Percentiles rank a stretch among this genome's conserved stretches.
Evolutionary conservation across 2,329 filamentous ascomycete species (phyloP).

Genomic region (Diplodia scrobiculata): DNA sequence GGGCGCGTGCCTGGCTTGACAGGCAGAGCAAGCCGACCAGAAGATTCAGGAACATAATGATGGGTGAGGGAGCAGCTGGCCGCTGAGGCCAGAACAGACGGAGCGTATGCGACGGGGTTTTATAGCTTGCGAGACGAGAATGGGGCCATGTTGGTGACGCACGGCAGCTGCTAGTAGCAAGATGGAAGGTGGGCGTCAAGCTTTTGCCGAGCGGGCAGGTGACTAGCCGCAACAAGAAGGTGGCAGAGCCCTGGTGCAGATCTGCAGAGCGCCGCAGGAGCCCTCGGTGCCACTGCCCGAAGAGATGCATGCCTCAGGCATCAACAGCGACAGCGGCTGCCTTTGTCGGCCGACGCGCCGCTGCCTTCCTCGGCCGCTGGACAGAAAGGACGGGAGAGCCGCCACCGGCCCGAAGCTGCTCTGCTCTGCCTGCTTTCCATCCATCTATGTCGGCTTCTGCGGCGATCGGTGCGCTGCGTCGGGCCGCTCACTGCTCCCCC

Average conservation of each 20-base stretch:
- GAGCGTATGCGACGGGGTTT: neutral
- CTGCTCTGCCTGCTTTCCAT: neutral
- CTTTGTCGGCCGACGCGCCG: no score
- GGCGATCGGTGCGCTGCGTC: neutral
- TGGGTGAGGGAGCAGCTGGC: neutral
- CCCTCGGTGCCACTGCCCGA: neutral
- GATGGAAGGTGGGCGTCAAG: constrained; percentile 14
- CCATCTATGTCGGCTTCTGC: neutral
- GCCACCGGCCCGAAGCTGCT: neutral
- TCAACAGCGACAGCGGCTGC: no score
- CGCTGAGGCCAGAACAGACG: neutral
- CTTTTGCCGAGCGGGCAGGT: constrained; percentile 18
- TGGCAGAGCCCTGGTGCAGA: neutral
- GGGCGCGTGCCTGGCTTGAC: neutral
- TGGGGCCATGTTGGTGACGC: neutral
- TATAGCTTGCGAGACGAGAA: neutral
- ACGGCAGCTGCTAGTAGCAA: constrained; percentile 1
- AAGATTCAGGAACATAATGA: neutral
- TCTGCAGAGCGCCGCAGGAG: neutral
- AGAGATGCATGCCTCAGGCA: no score
- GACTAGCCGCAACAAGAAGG: constrained; percentile 16
- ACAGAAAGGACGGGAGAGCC: neutral
- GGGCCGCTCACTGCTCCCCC: neutral
- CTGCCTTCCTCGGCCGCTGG: no score
- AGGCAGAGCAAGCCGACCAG: constrained; percentile 2